phyloP scores from a whole-genome alignment of 2,329 filamentous ascomycete genomes.

The Ceratocystis diversiconidia region DNA sequence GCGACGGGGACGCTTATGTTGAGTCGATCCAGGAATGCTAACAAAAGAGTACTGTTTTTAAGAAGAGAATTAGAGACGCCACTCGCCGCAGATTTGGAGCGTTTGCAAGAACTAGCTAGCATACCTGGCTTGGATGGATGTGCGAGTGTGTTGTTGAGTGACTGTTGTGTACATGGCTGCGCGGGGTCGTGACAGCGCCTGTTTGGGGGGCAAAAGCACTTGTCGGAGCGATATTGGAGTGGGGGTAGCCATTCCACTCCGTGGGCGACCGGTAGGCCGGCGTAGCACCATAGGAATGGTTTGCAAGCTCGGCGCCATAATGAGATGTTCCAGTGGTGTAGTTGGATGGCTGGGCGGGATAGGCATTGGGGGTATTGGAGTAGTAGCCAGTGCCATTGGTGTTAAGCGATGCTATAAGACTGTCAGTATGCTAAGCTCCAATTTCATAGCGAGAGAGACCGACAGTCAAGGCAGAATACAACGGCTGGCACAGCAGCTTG shows the following conservation, averaged over 20 bases:
- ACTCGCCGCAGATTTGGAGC: no score
- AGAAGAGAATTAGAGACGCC: background rate
- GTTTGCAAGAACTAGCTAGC: background rate
- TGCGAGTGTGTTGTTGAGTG: background rate
- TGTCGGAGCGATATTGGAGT: background rate
- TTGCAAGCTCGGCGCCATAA: background rate
- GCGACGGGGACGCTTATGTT: constrained; percentile 86
- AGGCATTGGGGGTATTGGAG: background rate
- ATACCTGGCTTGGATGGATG: constrained; percentile 4
- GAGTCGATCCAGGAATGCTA: constrained; percentile 88
- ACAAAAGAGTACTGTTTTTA: constrained; percentile 71
- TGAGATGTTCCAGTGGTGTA: constrained; percentile 2
- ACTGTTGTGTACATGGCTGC: constrained; percentile 3
- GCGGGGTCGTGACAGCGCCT: constrained; percentile 3
- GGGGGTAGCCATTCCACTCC: background rate
- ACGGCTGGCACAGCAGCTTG: accelerated
- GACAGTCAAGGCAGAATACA: background rate
- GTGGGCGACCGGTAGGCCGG: background rate
- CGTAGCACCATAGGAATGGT: background rate
- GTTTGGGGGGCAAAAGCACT: background rate
- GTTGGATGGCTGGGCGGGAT: background rate
- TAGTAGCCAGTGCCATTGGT: background rate
- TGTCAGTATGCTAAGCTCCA: background rate
- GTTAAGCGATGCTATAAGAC: background rate
- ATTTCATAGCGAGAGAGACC: background rate